phyloP scores from a whole-genome alignment of 495 filamentous ascomycete species.

The Penicillium nucicola region DNA sequence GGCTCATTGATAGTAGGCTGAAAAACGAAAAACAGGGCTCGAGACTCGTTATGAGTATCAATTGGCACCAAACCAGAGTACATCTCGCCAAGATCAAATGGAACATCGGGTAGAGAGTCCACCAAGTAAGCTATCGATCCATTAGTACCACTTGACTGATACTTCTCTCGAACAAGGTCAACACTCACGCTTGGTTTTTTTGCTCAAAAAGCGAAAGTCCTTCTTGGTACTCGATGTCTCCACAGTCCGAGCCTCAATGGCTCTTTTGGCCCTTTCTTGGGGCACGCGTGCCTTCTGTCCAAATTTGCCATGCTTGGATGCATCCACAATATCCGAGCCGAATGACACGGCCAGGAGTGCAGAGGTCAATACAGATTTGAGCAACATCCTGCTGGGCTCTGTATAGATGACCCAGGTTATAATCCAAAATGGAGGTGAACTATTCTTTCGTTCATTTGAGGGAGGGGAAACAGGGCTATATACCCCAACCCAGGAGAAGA shows the following conservation, averaged over 20 bases:
- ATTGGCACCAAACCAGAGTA: constrained; percentile 76
- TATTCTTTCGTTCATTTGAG: not conserved
- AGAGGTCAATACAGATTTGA: constrained; percentile 28
- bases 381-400: constrained; percentile 20
- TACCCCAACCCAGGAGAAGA: not conserved
- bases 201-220: constrained; percentile 36
- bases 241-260: constrained; percentile 49
- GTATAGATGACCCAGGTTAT: not conserved
- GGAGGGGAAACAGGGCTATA: not conserved
- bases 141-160: not conserved
- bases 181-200: constrained; percentile 34
- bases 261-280: constrained; percentile 76
- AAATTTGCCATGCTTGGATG: constrained; percentile 31
- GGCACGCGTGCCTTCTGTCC: constrained; percentile 71
- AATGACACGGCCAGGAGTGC: constrained; percentile 26
- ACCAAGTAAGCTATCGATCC: constrained; percentile 55
- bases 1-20: constrained; percentile 45
- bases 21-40: constrained; percentile 52
- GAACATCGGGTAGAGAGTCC: constrained; percentile 67
- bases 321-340: constrained; percentile 23
- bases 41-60: constrained; percentile 48
- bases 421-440: not conserved
- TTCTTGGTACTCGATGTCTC: constrained; percentile 13
- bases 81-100: constrained; percentile 71
- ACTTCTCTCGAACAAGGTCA: not conserved